These are phyloP conservation scores for Mycena vitilis DNA, from an alignment of 768 basidiomycete species.

Conservation along the genomic window DNA sequence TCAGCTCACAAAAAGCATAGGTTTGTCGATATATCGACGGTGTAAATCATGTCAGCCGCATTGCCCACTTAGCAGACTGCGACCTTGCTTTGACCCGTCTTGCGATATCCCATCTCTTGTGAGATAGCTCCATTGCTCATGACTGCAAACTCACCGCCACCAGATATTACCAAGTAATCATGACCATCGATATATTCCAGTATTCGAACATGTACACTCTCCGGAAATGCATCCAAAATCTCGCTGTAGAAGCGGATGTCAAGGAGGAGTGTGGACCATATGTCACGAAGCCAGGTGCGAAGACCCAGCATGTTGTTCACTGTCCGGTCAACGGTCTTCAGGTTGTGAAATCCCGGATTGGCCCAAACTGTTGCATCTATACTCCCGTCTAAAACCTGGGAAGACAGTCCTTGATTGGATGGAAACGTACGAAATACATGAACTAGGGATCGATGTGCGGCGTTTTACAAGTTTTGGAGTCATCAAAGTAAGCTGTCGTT, in stretches of 20 bases:
- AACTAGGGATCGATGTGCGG: conserved; percentile 86
- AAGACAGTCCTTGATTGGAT: conserved; percentile 92
- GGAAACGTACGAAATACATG: conserved; percentile 75
- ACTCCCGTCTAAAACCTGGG: conserved; percentile 87
- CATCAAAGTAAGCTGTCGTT: conserved; percentile 75
- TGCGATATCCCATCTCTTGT: conserved; percentile 94
- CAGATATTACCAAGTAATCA: conserved; percentile 96
- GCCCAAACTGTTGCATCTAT: conserved; percentile 87
- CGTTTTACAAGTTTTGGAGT: conserved; percentile 98
- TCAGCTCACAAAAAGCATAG: conserved; percentile 47
- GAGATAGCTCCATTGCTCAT: conserved; percentile 41
- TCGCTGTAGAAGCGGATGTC: conserved; percentile 87
- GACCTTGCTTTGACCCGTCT: conserved; percentile 84
- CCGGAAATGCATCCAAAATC: conserved; percentile 86
- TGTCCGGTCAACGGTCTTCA: conserved; percentile 34
- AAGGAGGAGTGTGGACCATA: conserved; percentile 93
- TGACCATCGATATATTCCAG: conserved; percentile 98
- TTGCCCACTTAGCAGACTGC: conserved; percentile 92
- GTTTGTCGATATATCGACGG: conserved; percentile 90
- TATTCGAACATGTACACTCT: conserved; percentile 98
- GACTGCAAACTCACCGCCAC: conserved; percentile 1
- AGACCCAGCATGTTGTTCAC: neutral
- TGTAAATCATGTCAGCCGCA: conserved; percentile 89
- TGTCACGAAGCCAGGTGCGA: conserved; percentile 79
- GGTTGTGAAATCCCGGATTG: conserved; percentile 80